A percentile compares a stretch with the other conserved stretches of the same genome.
Conservation (phyloP, 1,139 yeast genomes). For the Scheffersomyces stambukii region DNA sequence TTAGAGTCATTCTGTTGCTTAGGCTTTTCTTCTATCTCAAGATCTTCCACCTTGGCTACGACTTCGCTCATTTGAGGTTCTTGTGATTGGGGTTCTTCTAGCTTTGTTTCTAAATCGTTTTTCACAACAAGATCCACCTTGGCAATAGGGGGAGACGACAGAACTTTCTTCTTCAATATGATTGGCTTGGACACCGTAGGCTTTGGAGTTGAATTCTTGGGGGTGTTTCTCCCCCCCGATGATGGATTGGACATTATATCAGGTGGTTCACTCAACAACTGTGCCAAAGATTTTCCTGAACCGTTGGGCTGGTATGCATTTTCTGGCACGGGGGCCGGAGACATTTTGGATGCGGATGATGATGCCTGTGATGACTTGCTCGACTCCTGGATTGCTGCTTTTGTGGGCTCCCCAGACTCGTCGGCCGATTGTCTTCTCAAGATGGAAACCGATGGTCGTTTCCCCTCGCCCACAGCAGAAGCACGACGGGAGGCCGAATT, state of each 20-base stretch:
- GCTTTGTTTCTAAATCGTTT: constrained; percentile 7
- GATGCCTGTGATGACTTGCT: constrained; percentile 3
- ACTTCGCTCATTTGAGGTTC: constrained; percentile 1
- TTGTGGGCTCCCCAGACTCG: constrained; percentile 1
- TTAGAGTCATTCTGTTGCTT: too few relatives aligned
- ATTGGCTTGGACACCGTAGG: constrained; percentile 29
- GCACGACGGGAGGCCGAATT: constrained; percentile 14
- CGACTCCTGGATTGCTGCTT: constrained; percentile 1
- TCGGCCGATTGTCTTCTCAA: constrained; percentile 12
- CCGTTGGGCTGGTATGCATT: constrained; percentile 12
- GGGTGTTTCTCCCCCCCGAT: constrained; percentile 15
- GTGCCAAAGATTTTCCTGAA: constrained; percentile 34
- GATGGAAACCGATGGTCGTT: constrained; percentile 17
- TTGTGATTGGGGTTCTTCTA: constrained; percentile 6
- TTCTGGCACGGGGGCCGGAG: constrained; percentile 5
- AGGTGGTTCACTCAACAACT: constrained; percentile 28
- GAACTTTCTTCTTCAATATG: constrained; percentile 35
- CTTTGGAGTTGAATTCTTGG: constrained; percentile 22
- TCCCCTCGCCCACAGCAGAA: too few relatives aligned
- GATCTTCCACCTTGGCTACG: constrained; percentile 5
- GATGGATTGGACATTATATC: constrained; percentile 11
- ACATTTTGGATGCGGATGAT: background rate
- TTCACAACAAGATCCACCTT: constrained; percentile 9
- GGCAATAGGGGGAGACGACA: constrained; percentile 12
- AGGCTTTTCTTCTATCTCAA: constrained; percentile 6